Evolutionary conservation across 257 asterid genomes (phyloP).

Genomic region (Solanum chiquidenum): DNA sequence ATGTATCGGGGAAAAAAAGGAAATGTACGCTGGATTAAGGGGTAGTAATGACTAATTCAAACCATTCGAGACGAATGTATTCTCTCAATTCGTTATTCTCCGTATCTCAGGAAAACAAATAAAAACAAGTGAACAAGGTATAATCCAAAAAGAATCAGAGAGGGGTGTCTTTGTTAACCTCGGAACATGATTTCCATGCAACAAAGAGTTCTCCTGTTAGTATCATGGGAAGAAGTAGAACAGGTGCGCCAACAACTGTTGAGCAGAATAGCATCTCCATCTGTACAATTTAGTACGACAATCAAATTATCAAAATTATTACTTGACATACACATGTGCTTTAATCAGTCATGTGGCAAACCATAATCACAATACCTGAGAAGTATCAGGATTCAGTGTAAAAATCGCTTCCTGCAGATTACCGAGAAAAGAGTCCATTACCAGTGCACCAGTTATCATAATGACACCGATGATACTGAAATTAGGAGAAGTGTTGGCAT

Average conservation of each 20-base stretch:
- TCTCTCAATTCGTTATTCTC: background rate
- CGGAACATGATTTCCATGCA: constrained; percentile 71
- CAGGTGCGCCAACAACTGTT: constrained; percentile 70
- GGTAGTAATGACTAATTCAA: background rate
- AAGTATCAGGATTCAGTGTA: constrained; percentile 73
- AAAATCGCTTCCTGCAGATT: constrained; percentile 90
- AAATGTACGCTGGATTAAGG: background rate
- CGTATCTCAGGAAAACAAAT: background rate
- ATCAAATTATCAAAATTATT: background rate
- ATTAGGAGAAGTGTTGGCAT: constrained; percentile 80
- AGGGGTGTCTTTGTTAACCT: constrained; percentile 23
- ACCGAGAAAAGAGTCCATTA: constrained; percentile 89
- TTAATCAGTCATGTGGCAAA: background rate
- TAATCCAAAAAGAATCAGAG: too few species aligned
- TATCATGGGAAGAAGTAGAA: constrained; percentile 66
- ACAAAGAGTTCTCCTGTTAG: constrained; percentile 63
- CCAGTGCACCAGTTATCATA: constrained; percentile 75
- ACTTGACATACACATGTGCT: background rate
- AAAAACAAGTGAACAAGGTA: background rate
- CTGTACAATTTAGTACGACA: constrained; percentile 11
- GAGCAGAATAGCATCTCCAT: constrained; percentile 91
- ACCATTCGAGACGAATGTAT: background rate
- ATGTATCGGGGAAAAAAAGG: background rate
- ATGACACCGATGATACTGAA: constrained; percentile 64
- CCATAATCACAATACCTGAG: constrained; percentile 47